These are phyloP conservation scores for Friedmanniomyces simplex DNA, from an alignment of 495 filamentous ascomycete species.

Conservation along the genomic window DNA sequence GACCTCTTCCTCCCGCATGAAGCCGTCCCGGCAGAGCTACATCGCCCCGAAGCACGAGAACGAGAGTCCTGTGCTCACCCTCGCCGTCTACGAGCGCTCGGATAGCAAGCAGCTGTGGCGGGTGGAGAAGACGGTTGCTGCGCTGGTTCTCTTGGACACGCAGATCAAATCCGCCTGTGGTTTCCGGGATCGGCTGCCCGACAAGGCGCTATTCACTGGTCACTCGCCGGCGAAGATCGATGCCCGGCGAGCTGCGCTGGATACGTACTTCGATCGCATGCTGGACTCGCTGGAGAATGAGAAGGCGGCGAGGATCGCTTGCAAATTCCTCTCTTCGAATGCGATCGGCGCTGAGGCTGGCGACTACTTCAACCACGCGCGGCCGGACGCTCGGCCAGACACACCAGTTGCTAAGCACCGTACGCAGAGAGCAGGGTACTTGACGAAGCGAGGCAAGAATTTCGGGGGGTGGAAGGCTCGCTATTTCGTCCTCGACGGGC, in stretches of 20 bases:
- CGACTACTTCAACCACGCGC: conserved; percentile 16
- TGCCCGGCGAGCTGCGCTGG: conserved; percentile 67
- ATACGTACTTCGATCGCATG: conserved; percentile 74
- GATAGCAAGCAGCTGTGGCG: conserved; percentile 80
- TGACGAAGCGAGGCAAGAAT: conserved; percentile 94
- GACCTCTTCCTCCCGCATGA: conserved; percentile 87
- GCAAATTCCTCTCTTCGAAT: conserved; percentile 78
- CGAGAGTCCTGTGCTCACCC: conserved; percentile 77
- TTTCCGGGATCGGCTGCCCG: conserved; percentile 66
- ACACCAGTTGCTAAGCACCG: conserved; percentile 41
- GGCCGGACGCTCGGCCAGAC: conserved; percentile 17
- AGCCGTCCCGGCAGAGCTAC: conserved; percentile 76
- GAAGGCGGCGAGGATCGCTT: conserved; percentile 66
- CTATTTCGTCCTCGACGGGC: conserved; percentile 86
- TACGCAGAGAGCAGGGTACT: conserved; percentile 74
- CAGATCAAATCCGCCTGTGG: conserved; percentile 58
- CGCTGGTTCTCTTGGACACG: conserved; percentile 72
- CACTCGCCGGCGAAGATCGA: conserved; percentile 93
- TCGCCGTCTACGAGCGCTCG: conserved; percentile 70
- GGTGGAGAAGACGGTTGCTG: conserved; percentile 78
- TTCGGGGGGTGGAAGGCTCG: conserved; percentile 99
- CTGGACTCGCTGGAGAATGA: conserved; percentile 75
- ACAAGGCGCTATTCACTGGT: conserved; percentile 75
- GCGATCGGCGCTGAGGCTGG: conserved; percentile 63
- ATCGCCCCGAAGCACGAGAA: conserved; percentile 63